Evolutionary conservation across 306 rosid genomes (phyloP).

Genomic region (Spatholobus suberectus): DNA sequence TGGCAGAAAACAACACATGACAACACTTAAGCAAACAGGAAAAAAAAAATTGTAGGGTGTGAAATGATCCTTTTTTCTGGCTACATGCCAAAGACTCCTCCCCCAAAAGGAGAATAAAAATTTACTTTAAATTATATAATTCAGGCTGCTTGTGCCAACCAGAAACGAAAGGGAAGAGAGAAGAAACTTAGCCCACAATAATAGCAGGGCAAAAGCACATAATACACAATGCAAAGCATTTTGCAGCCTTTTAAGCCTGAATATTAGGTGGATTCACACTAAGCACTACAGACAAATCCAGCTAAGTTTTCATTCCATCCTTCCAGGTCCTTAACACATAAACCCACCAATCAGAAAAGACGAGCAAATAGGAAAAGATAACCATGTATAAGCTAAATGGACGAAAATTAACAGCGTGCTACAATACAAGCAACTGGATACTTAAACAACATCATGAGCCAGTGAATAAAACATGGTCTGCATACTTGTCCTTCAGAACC

Average conservation of each 20-base stretch:
- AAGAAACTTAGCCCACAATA: not conserved
- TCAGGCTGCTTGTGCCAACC: not conserved
- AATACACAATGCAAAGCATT: not conserved
- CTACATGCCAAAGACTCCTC: not conserved
- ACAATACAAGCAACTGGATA: constrained; percentile 26
- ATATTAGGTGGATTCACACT: constrained; percentile 3
- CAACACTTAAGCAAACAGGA: not conserved
- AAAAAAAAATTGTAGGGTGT: not conserved
- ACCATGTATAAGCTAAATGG: constrained; percentile 8
- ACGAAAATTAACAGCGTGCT: not conserved
- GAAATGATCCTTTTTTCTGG: not conserved
- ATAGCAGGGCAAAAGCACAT: not conserved
- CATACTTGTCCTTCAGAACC: constrained; percentile 9
- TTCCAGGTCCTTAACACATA: constrained; percentile 6
- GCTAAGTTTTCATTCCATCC: constrained; percentile 12
- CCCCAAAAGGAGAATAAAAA: not conserved
- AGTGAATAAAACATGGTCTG: not conserved
- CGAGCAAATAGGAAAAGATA: not conserved
- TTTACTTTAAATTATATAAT: constrained; percentile 4
- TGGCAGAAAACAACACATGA: not conserved
- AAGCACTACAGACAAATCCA: not conserved
- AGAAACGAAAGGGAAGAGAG: not conserved
- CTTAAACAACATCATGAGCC: constrained; percentile 11
- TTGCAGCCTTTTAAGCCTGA: not conserved
- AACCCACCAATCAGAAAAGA: not conserved